Percentiles rank a stretch among this genome's conserved stretches.
These are phyloP conservation scores for Paramecium tetraurelia DNA, from an alignment of 73 alveolate genomes.

Conservation along the genomic window DNA sequence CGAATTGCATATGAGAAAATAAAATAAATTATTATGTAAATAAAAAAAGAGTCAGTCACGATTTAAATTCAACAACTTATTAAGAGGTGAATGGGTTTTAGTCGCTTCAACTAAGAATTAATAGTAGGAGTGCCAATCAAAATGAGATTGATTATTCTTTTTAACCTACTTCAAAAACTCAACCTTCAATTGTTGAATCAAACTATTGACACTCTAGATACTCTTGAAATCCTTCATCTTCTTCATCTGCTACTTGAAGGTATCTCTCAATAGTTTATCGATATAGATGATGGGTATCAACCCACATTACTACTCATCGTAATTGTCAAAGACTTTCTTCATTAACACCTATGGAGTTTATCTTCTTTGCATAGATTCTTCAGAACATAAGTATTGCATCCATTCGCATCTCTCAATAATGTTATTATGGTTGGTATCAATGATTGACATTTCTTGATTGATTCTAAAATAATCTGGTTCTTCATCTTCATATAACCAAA, in stretches of 20 bases:
- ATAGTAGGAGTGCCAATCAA: neutral
- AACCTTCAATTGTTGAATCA: neutral
- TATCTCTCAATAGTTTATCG: slow-evolving; percentile 19
- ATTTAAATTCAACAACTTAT: neutral
- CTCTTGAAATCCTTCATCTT: slow-evolving; percentile 19
- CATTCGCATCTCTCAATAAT: slow-evolving; percentile 20
- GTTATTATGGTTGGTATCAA: neutral
- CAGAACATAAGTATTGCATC: slow-evolving; percentile 41
- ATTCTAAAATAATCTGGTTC: slow-evolving; percentile 48
- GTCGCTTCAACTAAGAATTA: slow-evolving; percentile 20
- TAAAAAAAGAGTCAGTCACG: slow-evolving; percentile 28
- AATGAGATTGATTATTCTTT: neutral
- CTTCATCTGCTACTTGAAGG: slow-evolving; percentile 32
- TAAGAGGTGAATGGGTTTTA: neutral
- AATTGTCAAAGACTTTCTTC: slow-evolving; percentile 35
- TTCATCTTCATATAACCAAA: slow-evolving; percentile 46
- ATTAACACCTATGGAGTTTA: neutral
- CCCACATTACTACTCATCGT: slow-evolving; percentile 22
- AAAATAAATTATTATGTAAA: neutral
- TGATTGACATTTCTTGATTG: neutral
- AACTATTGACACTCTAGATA: neutral
- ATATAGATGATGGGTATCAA: neutral
- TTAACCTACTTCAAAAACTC: slow-evolving; percentile 1
- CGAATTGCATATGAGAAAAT: neutral
- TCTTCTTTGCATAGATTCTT: slow-evolving; percentile 18